Evolutionary conservation across 495 filamentous ascomycete genomes (phyloP).

Genomic region (Acidomyces sp.): DNA sequence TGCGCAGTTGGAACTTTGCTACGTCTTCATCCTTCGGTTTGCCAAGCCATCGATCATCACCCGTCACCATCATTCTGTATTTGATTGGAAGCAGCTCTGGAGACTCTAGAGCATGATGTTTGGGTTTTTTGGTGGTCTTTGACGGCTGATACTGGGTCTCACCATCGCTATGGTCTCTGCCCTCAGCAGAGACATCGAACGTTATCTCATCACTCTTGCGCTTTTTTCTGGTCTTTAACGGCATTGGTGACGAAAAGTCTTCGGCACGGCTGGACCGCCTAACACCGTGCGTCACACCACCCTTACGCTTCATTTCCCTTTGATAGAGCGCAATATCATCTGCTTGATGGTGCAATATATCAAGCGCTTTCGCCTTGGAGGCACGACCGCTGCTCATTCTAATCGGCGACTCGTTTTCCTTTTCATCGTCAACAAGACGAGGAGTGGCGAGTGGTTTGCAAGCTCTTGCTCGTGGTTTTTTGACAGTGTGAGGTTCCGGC

Average conservation of each 20-base stretch:
- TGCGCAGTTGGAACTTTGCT: slow-evolving; percentile 73
- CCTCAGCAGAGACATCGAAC: slow-evolving; percentile 42
- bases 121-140: slow-evolving; percentile 40
- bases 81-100: slow-evolving; percentile 39
- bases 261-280: slow-evolving; percentile 37
- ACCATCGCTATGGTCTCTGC: slow-evolving; percentile 36
- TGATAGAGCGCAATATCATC: slow-evolving; percentile 80
- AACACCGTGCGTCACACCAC: slow-evolving; percentile 68
- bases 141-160: slow-evolving; percentile 30
- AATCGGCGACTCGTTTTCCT: slow-evolving; percentile 78
- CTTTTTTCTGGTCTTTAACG: slow-evolving; percentile 15
- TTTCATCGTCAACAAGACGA: slow-evolving; percentile 33
- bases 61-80: slow-evolving; percentile 65
- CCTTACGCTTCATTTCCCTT: slow-evolving; percentile 81
- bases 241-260: slow-evolving; percentile 12
- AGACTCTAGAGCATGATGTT: slow-evolving; percentile 15
- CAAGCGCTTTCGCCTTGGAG: slow-evolving; percentile 71
- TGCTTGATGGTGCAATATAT: slow-evolving; percentile 60
- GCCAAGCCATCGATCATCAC: slow-evolving; percentile 62
- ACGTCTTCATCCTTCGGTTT: slow-evolving; percentile 56
- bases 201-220: slow-evolving; percentile 35
- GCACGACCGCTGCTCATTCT: slow-evolving; percentile 60
- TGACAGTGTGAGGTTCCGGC: slow-evolving; percentile 14
- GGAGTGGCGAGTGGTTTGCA: slow-evolving; percentile 11
- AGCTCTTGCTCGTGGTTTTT: slow-evolving; percentile 11